Base-by-base conservation (phyloP, 352 stramenopile species). In the Globisporangium takayamanum region DNA sequence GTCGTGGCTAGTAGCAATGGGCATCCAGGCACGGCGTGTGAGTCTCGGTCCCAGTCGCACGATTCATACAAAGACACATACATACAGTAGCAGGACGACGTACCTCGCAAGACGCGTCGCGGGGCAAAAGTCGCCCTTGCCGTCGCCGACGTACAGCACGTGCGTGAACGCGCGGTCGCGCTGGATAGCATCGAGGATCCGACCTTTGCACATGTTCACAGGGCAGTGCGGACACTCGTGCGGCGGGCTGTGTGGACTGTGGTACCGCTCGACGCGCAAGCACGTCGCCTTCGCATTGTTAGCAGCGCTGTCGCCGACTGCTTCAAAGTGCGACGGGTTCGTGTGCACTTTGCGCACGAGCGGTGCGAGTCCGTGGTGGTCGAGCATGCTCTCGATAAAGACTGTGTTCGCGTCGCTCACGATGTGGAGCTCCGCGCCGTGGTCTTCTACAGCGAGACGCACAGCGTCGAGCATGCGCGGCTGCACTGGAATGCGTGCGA, bases 191-290 rank as follows among this genome's bases (percentile, higher is more conserved):
- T 84, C 55, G 28, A 88, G 10, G n/a, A 85, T 73, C 3, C 42
- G 37, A 1, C 78, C 80, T 66, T 87, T 89, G 75, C 80, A 89
- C 73, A 88, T 72, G 52, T 84, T 84, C 25, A 52, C 22, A 25
- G 73, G 72, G 52, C 80, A 89, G 20, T 60, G 59, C 0, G 45
- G 18, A 58, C 80, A 89, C 0, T 60, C 70, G 55, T 87, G 77
- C 26, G 72, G 72, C 12, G 60, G 44, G 4, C 66, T 14, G n/a
- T 76, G 57, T 0, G 54, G 15, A 0, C 48, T 49, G 14, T 82
- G 71, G 57, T 76, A 81, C 15, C 75, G 63, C 16, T 54, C 59
- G 30, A 85, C 69, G 12, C 70, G 61, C 50, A 87, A 53, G 3
- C 60, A 47, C 15, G 67, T 62, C 5, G 16, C 10, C 3, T 52